Conservation (phyloP, 768 basidiomycete species). For the Phylloporus sp. region DNA sequence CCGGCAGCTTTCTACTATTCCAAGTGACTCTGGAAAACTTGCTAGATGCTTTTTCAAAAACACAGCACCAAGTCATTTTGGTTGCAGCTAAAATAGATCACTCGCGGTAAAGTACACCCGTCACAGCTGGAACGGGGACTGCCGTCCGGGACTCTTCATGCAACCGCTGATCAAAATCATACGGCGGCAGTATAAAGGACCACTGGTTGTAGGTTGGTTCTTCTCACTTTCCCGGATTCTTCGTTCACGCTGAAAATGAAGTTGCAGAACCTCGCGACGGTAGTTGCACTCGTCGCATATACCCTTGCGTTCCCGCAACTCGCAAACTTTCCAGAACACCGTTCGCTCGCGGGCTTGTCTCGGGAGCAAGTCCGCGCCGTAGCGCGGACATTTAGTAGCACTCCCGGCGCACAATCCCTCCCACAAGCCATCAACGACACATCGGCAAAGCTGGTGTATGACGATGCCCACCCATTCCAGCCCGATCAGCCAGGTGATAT, state of each 20-base stretch:
- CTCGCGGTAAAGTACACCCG: no score
- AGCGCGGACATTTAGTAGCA: constrained; percentile 11
- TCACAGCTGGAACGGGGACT: no score
- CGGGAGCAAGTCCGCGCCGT: constrained; percentile 12
- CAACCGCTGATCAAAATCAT: not conserved
- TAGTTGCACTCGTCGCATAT: constrained; percentile 5
- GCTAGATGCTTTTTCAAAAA: no score
- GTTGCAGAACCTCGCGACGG: constrained; percentile 2
- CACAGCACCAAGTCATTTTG: no score
- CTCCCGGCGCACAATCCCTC: constrained; percentile 20
- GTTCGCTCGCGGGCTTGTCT: constrained; percentile 21
- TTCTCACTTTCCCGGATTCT: not conserved
- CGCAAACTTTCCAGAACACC: constrained; percentile 15
- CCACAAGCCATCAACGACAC: constrained; percentile 22
- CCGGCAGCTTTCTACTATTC: no score
- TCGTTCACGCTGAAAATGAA: not conserved
- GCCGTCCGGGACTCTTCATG: no score
- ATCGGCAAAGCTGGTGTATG: constrained; percentile 21
- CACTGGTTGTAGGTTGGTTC: not conserved
- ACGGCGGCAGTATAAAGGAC: constrained; percentile 7
- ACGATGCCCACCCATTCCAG: constrained; percentile 14
- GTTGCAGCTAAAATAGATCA: no score
- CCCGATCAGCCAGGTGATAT: constrained; percentile 17
- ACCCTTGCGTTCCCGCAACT: constrained; percentile 12
- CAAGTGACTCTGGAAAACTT: no score